These are phyloP conservation scores for Skeletonema marinoi DNA, from an alignment of 108 stramenopile genomes.

Conservation along the genomic window DNA sequence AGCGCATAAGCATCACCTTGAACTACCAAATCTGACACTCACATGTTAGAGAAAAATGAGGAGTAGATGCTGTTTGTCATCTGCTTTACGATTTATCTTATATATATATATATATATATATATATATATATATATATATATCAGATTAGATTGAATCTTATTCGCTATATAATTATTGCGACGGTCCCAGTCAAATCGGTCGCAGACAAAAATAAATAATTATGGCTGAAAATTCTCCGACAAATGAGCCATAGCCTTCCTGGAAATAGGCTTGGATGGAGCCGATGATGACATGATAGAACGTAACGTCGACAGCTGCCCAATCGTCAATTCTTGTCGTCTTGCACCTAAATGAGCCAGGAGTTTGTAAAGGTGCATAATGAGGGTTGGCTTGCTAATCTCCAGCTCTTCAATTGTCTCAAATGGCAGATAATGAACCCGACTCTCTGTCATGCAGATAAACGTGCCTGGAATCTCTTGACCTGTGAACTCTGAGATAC, in stretches of 20 bases:
- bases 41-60: no score
- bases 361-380: slow-evolving; percentile 70
- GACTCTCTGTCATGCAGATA: slow-evolving; percentile 49
- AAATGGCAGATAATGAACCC: slow-evolving; percentile 65
- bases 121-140: no score
- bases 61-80: no score
- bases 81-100: no score
- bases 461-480: slow-evolving; percentile 34
- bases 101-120: no score
- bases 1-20: no score
- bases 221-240: neutral
- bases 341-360: slow-evolving; percentile 63
- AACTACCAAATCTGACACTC: no score
- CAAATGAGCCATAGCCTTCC: slow-evolving; percentile 26
- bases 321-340: slow-evolving; percentile 67
- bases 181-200: no score
- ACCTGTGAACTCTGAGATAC: slow-evolving; percentile 41
- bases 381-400: slow-evolving; percentile 51
- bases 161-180: no score
- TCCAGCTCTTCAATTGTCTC: slow-evolving; percentile 57
- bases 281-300: slow-evolving; percentile 69
- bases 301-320: slow-evolving; percentile 64
- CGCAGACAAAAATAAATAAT: neutral
- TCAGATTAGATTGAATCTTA: no score
- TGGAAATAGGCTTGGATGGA: slow-evolving; percentile 55